Conservation (phyloP, 2,329 filamentous ascomycete genomes). For the Pseudocercospora ulei region DNA sequence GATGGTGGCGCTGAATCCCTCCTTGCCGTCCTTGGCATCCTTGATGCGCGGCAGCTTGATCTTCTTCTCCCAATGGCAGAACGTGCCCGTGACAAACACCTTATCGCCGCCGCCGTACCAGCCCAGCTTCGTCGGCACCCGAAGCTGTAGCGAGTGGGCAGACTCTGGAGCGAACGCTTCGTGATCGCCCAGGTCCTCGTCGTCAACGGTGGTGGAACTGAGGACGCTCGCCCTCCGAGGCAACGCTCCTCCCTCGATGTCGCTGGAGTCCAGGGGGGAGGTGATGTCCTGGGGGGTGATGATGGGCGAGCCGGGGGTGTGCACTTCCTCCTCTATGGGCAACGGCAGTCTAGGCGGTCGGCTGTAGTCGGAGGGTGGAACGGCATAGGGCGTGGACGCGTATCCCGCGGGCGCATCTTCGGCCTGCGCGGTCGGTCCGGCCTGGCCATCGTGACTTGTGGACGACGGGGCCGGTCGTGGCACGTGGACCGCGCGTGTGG, state of each 20-base stretch:
- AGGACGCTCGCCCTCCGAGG: slow-evolving; percentile 49
- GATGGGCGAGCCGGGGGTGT: slow-evolving; percentile 83
- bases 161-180: slow-evolving; percentile 57
- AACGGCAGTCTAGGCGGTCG: slow-evolving; percentile 83
- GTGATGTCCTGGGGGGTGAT: slow-evolving; percentile 58
- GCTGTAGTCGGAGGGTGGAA: slow-evolving; percentile 41
- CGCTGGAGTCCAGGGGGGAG: slow-evolving; percentile 40
- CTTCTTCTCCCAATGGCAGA: slow-evolving; percentile 95
- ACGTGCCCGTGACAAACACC: slow-evolving; percentile 93
- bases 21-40: slow-evolving; percentile 42
- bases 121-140: slow-evolving; percentile 74
- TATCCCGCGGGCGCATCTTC: slow-evolving; percentile 24
- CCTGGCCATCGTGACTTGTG: slow-evolving; percentile 16
- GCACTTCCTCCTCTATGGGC: slow-evolving; percentile 83
- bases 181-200: slow-evolving; percentile 54
- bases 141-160: slow-evolving; percentile 59
- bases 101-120: slow-evolving; percentile 73
- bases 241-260: slow-evolving; percentile 42
- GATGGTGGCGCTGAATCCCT: slow-evolving; percentile 63
- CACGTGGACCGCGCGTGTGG: slow-evolving; percentile 37
- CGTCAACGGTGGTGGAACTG: slow-evolving; percentile 56
- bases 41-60: slow-evolving; percentile 67
- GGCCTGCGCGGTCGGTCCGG: slow-evolving; percentile 16
- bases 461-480: slow-evolving; percentile 21
- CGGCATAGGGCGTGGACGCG: slow-evolving; percentile 32